Base-by-base conservation (phyloP, 306 rosid genomes). In the Trifolium repens region DNA sequence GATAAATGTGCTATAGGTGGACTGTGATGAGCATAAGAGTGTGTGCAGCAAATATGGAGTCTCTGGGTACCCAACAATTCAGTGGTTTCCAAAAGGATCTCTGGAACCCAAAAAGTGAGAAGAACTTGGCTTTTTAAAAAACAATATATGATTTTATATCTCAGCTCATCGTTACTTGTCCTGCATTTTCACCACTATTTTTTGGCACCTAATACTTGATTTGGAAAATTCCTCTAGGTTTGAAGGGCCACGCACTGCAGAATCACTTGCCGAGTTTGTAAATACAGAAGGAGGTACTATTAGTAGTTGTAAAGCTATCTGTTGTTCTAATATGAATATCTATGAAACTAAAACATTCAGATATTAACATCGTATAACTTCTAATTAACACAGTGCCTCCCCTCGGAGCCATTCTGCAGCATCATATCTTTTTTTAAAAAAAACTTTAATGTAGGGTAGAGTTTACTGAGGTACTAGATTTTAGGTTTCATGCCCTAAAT, bases 91-190 rank as follows among this genome's bases (percentile, higher is more conserved):
- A 0, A 85, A 86, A 78, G 97, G 96, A 67, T 92, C 96, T 24
- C 72, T 92, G 42, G 96, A 94, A 80, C 92, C 99, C 44, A 90
- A 92, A 88, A 94, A 85, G 99, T 94, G 81, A 92, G 96, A 47
- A 64, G 44, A 27, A 40, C 16, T 71, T 72, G 24, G 37, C 69
- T 59, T n/a, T 60, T 44, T n/a, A 2, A 12, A 61, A 13, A 53
- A 61, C 67, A 64, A 26, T 64, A 52, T 22, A 57, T 4, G 7
- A 34, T 81, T 58, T 55, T 26, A 11, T 49, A 9, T 63, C 73
- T 79, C 57, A 44, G 47, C 63, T 69, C 46, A 2, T 67, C 30
- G 69, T 68, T 64, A 16, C 37, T 46, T 72, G 53, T 67, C 49
- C 19, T 52, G 12, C 39, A 13, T 74, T 63, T 77, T 78, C 9